These are phyloP conservation scores for Sugiyamaella paludigena DNA, from an alignment of 1,139 yeast species.

Conservation along the genomic window DNA sequence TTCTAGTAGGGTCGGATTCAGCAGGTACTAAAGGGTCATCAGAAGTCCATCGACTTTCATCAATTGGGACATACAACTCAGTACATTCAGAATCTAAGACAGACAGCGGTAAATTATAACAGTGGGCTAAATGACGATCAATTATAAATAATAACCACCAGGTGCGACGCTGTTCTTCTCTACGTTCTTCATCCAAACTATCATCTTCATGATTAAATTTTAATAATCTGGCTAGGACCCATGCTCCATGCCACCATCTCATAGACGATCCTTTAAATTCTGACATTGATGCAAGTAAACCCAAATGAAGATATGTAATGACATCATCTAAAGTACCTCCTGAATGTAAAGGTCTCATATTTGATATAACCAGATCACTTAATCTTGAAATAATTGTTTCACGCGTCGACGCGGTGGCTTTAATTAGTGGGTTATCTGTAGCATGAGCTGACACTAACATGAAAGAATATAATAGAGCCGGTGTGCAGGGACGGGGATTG, in stretches of 20 bases:
- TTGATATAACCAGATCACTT: conserved; percentile 31
- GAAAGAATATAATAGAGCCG: conserved; percentile 37
- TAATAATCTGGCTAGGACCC: conserved; percentile 37
- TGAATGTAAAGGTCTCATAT: conserved; percentile 29
- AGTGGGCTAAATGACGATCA: conserved; percentile 42
- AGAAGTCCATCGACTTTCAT: conserved; percentile 38
- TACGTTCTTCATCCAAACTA: conserved; percentile 33
- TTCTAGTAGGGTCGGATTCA: conserved; percentile 27
- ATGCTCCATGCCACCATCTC: conserved; percentile 43
- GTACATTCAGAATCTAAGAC: conserved; percentile 38
- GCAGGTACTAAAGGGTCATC: conserved; percentile 24
- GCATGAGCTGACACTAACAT: conserved; percentile 40
- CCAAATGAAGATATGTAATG: conserved; percentile 40
- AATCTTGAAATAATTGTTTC: conserved; percentile 30
- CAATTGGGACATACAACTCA: conserved; percentile 38
- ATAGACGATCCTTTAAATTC: conserved; percentile 42
- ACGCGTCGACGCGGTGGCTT: conserved; percentile 35
- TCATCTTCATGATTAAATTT: conserved; percentile 35
- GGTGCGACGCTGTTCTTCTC: conserved; percentile 42
- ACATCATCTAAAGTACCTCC: conserved; percentile 41
- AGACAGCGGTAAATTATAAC: conserved; percentile 39
- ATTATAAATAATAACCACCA: conserved; percentile 45
- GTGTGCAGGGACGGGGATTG: conserved; percentile 34
- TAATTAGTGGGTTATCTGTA: conserved; percentile 40
- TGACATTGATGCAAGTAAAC: conserved; percentile 43